A percentile compares a stretch with the other conserved stretches of the same genome.
phyloP scores from a whole-genome alignment of 345 rosid genomes.

The Microcos paniculata region DNA sequence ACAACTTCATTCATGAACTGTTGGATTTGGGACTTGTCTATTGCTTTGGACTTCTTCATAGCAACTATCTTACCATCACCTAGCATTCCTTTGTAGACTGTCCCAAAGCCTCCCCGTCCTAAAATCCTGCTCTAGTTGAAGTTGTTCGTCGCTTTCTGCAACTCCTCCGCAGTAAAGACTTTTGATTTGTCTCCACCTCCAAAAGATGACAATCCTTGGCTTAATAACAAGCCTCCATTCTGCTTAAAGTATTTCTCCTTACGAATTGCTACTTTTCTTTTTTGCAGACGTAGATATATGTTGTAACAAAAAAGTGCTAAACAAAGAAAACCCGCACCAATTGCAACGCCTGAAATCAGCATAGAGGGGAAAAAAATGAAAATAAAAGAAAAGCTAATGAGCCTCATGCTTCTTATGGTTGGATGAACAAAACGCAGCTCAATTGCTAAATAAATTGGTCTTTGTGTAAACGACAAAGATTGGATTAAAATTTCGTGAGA shows the following conservation, averaged over 20 bases:
- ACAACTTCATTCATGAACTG: conserved; percentile 33
- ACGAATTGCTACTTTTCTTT: neutral
- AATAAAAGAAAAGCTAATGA: too few species aligned
- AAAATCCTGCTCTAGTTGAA: conserved; percentile 24
- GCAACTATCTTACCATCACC: conserved; percentile 31
- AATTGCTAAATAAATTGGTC: too few species aligned
- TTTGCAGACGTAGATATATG: conserved; percentile 5
- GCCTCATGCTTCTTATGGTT: too few species aligned
- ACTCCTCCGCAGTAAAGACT: conserved; percentile 24
- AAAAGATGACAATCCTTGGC: conserved; percentile 12
- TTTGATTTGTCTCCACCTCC: conserved; percentile 16
- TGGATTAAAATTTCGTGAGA: too few species aligned
- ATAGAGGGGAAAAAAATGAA: too few species aligned
- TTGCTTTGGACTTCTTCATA: conserved; percentile 20
- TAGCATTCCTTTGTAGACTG: conserved; percentile 26
- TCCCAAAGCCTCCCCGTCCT: conserved; percentile 32
- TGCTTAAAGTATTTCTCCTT: conserved; percentile 22
- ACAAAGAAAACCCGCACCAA: conserved; percentile 20
- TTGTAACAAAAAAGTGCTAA: conserved; percentile 6
- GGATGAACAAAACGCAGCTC: too few species aligned
- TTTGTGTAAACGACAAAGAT: too few species aligned
- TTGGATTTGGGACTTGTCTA: conserved; percentile 18
- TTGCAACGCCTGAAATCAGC: conserved; percentile 10
- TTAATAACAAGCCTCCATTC: conserved; percentile 25
- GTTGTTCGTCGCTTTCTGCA: conserved; percentile 27